Evolutionary conservation across 345 rosid species (phyloP), one percentile per base, ranked within the genome.

Genomic region (Hypericum androsaemum): DNA sequence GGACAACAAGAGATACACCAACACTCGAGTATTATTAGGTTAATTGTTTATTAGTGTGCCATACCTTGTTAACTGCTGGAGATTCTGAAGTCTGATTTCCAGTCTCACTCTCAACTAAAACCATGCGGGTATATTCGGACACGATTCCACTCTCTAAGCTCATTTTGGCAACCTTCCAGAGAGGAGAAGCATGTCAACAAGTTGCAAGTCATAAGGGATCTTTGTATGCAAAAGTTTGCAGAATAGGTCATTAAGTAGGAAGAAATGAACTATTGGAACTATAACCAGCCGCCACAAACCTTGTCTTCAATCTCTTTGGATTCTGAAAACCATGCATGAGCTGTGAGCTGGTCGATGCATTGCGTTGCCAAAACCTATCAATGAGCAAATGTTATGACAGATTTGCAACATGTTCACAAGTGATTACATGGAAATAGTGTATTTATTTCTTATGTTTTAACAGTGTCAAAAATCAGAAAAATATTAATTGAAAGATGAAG

Each of bases 281-380:
- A 22, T 22, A 22, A 22, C 32, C 1, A 6, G 0, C 40, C 39
- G 40, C n/a, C 43, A 53, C 68, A 12, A 64, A 92, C 98, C 98
- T 83, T 80, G 67, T 83, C 86, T 66, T 69, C 73, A 6, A 92
- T 82, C 61, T 59, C 74, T 61, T 75, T 78, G 64, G 78, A 75
- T 64, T 81, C 84, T 9, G 85, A 77, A 63, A 77, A 70, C 96
- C 98, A 92, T 60, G 95, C 87, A 68, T 80, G 79, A 52, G 94
- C 86, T 59, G 95, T 85, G 50, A 83, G 87, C 58, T 80, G 47
- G 56, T 85, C 89, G 35, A 88, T 83, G 63, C 77, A 81, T 54
- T 80, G 81, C 72, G 78, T 85, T 36, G 89, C 94, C 63, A 59
- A 69, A 16, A 83, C 55, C 98, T 92, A 77, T 52, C 7, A 32